A percentile compares a stretch with the other conserved stretches of the same genome.
phyloP scores from a whole-genome alignment of 2,329 filamentous ascomycete species.

The Pestalotiopsis sp. region DNA sequence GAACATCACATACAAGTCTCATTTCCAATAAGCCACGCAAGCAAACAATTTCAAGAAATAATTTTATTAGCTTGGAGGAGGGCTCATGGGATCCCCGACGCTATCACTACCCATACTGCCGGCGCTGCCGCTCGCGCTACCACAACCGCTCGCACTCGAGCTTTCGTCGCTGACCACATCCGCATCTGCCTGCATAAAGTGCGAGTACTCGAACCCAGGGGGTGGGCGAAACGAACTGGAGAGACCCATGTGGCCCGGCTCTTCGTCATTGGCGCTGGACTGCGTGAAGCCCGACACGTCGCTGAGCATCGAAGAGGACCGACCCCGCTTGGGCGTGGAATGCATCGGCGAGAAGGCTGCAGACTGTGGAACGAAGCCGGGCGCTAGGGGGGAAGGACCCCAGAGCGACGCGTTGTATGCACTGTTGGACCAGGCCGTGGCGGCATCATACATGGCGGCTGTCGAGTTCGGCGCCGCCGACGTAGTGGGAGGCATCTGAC shows the following conservation, averaged over 20 bases:
- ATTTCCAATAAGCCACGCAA: no score
- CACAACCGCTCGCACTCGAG: conserved; percentile 38
- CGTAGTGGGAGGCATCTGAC: conserved; percentile 14
- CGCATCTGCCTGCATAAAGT: conserved; percentile 24
- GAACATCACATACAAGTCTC: no score
- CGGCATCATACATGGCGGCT: conserved; percentile 25
- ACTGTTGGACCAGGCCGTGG: conserved; percentile 31
- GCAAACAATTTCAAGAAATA: background rate
- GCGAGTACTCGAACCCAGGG: conserved; percentile 26
- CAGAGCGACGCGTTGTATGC: conserved; percentile 32
- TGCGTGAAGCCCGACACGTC: conserved; percentile 68
- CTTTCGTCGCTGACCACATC: conserved; percentile 38
- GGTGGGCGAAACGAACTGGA: conserved; percentile 19
- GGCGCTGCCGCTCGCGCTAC: conserved; percentile 47
- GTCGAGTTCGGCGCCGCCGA: conserved; percentile 11
- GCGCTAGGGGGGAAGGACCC: conserved; percentile 35
- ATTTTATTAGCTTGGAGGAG: conserved; percentile 21
- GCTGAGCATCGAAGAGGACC: conserved; percentile 68
- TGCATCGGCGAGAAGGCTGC: conserved; percentile 31
- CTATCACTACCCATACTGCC: conserved; percentile 47
- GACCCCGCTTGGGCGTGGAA: conserved; percentile 45
- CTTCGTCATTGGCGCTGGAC: conserved; percentile 54
- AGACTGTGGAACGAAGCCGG: conserved; percentile 36
- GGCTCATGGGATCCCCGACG: conserved; percentile 53
- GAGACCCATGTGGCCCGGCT: conserved; percentile 16